Evolutionary conservation across 768 basidiomycete genomes (phyloP).

Genomic region (Suillus subaureus): DNA sequence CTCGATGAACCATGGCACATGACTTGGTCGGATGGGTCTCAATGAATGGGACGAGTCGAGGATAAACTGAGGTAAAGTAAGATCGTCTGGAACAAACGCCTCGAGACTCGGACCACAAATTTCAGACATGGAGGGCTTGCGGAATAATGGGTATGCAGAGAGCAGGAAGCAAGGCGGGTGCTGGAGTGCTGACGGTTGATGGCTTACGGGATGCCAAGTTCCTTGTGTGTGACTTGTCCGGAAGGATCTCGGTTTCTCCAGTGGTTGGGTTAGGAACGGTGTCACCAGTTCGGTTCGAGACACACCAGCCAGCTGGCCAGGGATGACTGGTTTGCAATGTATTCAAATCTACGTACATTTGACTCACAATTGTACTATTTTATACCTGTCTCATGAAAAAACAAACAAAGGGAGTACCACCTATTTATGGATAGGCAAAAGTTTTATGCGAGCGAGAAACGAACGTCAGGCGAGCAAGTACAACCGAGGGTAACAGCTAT

Average conservation of each 20-base stretch:
- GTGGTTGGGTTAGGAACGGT: background rate
- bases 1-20: slow-evolving; percentile 60
- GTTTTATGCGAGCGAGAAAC: background rate
- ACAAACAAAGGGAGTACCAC: background rate
- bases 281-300: background rate
- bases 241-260: background rate
- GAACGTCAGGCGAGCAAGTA: background rate
- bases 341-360: background rate
- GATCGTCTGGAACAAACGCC: slow-evolving; percentile 57
- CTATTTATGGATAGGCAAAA: background rate
- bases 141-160: background rate
- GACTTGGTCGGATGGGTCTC: slow-evolving; percentile 47
- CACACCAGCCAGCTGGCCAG: background rate
- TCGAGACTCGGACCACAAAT: slow-evolving; percentile 32
- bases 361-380: background rate
- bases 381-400: background rate
- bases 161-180: background rate
- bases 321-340: background rate
- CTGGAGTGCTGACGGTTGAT: background rate
- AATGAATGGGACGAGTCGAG: slow-evolving; percentile 46
- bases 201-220: background rate
- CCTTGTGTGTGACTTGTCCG: background rate
- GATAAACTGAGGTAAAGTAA: slow-evolving; percentile 69
- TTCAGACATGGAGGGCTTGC: slow-evolving; percentile 21
- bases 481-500: background rate